Percentiles rank a stretch among this genome's conserved stretches.
Evolutionary conservation across 1,284 basidiomycete species (phyloP).

Genomic region (Fomitopsis palustris): DNA sequence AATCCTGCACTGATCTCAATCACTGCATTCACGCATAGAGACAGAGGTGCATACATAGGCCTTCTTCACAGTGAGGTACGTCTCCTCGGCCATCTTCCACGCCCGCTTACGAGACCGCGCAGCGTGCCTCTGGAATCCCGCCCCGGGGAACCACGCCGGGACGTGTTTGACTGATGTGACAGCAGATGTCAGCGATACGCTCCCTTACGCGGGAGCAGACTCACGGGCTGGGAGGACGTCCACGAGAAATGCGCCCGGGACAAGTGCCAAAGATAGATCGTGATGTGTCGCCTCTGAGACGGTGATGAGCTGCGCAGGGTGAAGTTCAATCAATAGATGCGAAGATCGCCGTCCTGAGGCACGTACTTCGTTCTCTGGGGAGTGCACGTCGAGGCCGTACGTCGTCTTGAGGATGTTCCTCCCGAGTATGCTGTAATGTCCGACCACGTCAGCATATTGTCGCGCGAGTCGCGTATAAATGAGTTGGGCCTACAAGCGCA

Average conservation of each 20-base stretch:
- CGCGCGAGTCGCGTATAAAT: background rate
- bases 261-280: conserved; percentile 11
- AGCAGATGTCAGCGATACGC: background rate
- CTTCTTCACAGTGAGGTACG: conserved; percentile 20
- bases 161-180: conserved; percentile 12
- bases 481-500: background rate
- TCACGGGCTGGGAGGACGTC: conserved; percentile 20
- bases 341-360: background rate
- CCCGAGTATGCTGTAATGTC: background rate
- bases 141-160: conserved; percentile 15
- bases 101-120: conserved; percentile 8
- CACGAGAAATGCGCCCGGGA: conserved; percentile 22
- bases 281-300: conserved; percentile 12
- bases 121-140: conserved; percentile 25
- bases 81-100: conserved; percentile 16
- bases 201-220: background rate
- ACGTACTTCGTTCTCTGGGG: conserved; percentile 6
- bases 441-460: background rate
- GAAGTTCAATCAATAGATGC: background rate
- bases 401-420: background rate
- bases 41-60: conserved; percentile 8
- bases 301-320: conserved; percentile 10
- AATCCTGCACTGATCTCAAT: background rate
- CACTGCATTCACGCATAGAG: background rate
- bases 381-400: conserved; percentile 5